phyloP scores from a whole-genome alignment of 2,329 filamentous ascomycete genomes.

The Chlorencoelia australis region DNA sequence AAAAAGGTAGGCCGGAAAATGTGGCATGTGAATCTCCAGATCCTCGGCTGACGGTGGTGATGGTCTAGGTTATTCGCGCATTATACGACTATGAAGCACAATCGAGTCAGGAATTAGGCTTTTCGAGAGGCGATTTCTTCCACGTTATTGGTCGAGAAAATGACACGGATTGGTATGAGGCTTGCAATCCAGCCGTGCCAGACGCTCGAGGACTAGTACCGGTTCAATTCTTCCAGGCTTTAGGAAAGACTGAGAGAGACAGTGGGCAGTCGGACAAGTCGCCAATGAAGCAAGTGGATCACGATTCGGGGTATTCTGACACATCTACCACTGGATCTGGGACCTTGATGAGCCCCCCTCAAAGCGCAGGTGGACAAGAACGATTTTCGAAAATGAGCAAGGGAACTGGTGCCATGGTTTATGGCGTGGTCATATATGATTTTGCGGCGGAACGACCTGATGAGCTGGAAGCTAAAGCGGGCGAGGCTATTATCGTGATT shows the following conservation, averaged over 20 bases:
- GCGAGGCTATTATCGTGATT: constrained; percentile 96
- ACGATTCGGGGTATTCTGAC: constrained; percentile 87
- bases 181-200: constrained; percentile 85
- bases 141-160: constrained; percentile 95
- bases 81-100: constrained; percentile 85
- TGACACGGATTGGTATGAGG: constrained; percentile 95
- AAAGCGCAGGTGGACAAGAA: constrained; percentile 27
- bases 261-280: constrained; percentile 61
- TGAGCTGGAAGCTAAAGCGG: constrained; percentile 87
- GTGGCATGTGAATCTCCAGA: no score
- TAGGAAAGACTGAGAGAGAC: constrained; percentile 87
- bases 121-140: constrained; percentile 93
- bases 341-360: constrained; percentile 20
- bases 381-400: constrained; percentile 34
- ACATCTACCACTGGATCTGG: constrained; percentile 27
- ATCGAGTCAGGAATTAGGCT: constrained; percentile 70
- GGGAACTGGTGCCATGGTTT: constrained; percentile 79
- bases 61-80: constrained; percentile 79
- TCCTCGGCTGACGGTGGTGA: background rate
- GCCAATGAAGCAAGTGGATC: constrained; percentile 50
- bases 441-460: constrained; percentile 93
- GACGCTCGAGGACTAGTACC: constrained; percentile 86
- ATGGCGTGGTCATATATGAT: constrained; percentile 94
- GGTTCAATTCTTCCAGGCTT: constrained; percentile 83
- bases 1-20: constrained; percentile 53